Evolutionary conservation across 2,329 filamentous ascomycete genomes (phyloP).

Genomic region (Madurella mycetomatis): DNA sequence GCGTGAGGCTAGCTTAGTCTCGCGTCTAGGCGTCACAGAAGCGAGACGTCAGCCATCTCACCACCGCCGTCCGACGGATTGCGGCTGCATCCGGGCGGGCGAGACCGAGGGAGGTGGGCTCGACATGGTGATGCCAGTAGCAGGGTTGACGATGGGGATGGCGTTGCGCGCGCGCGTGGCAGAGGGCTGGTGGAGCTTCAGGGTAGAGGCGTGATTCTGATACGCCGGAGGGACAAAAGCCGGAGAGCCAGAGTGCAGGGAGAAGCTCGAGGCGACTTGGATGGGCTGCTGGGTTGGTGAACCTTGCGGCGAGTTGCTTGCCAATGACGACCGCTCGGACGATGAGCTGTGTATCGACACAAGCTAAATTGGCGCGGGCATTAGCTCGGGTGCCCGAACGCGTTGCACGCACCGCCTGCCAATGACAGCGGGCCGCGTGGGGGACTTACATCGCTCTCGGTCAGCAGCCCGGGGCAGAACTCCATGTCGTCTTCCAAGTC

Average conservation of each 20-base stretch:
- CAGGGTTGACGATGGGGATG: constrained; percentile 96
- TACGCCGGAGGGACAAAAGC: constrained; percentile 62
- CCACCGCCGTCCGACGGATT: constrained; percentile 51
- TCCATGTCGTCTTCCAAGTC: constrained; percentile 94
- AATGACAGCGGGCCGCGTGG: constrained; percentile 1
- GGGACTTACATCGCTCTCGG: constrained; percentile 80
- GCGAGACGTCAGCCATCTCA: constrained; percentile 38
- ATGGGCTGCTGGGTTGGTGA: constrained; percentile 87
- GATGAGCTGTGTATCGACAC: constrained; percentile 84
- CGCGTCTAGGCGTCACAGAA: constrained; percentile 31
- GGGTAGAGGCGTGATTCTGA: constrained; percentile 58
- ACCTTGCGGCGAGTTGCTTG: constrained; percentile 87
- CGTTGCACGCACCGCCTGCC: not conserved
- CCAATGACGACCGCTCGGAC: constrained; percentile 90
- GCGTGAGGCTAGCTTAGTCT: constrained; percentile 31
- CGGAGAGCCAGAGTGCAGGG: constrained; percentile 63
- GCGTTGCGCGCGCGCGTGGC: constrained; percentile 88
- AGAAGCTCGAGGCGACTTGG: constrained; percentile 72
- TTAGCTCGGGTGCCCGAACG: constrained; percentile 17
- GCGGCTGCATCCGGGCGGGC: constrained; percentile 55
- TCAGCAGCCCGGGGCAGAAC: constrained; percentile 89
- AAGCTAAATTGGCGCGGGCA: constrained; percentile 49
- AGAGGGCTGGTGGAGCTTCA: constrained; percentile 88
- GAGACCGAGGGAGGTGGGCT: constrained; percentile 76
- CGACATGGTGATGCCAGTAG: constrained; percentile 79